Evolutionary conservation across 768 basidiomycete genomes (phyloP).

Genomic region (Obba rivulosa): DNA sequence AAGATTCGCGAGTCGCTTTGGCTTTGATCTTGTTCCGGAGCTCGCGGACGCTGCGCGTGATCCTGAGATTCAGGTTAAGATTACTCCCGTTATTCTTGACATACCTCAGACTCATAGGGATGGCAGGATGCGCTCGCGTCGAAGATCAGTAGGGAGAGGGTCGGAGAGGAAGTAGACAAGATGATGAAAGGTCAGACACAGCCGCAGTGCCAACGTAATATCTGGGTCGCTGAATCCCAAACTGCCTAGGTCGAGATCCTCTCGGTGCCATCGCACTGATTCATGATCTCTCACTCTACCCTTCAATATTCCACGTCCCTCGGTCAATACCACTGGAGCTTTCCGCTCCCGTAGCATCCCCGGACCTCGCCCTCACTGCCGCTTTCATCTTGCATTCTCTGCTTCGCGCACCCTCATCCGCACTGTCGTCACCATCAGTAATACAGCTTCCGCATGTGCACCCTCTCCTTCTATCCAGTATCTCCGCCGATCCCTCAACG

Average conservation of each 20-base stretch:
- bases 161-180: constrained; percentile 89
- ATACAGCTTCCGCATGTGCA: constrained; percentile 38
- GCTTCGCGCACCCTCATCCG: not conserved
- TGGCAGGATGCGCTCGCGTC: constrained; percentile 55
- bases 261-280: constrained; percentile 72
- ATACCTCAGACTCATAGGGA: not conserved
- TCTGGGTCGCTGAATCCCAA: not conserved
- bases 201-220: not conserved
- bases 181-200: constrained; percentile 73
- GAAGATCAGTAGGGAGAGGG: constrained; percentile 88
- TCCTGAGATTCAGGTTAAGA: constrained; percentile 53
- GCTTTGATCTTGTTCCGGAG: constrained; percentile 70
- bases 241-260: constrained; percentile 61
- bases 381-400: not conserved
- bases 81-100: not conserved
- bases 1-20: constrained; percentile 88
- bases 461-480: constrained; percentile 35
- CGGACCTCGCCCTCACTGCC: constrained; percentile 3
- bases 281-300: constrained; percentile 63
- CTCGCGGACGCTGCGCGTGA: constrained; percentile 59
- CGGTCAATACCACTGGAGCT: constrained; percentile 35
- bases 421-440: constrained; percentile 4
- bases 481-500: constrained; percentile 34
- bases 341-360: constrained; percentile 36
- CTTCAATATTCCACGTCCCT: constrained; percentile 59